Conservation (phyloP, 495 filamentous ascomycete genomes). For the Tuber borchii region DNA sequence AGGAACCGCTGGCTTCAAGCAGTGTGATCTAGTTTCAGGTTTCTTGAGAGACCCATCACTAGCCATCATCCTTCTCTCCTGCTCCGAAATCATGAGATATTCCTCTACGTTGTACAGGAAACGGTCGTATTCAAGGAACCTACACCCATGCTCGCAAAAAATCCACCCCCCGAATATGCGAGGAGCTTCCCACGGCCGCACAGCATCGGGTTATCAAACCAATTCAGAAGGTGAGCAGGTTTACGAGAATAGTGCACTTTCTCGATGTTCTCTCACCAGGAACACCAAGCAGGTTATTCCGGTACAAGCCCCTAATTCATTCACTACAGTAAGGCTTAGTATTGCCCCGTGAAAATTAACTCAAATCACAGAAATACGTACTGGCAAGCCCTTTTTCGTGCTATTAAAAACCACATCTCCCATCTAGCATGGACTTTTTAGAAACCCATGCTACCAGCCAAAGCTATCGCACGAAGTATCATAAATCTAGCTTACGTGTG, state of each 20-base stretch:
- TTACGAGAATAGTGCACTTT: slow-evolving; percentile 67
- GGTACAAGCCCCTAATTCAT: slow-evolving; percentile 74
- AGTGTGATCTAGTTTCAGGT: slow-evolving; percentile 43
- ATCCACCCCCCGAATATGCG: slow-evolving; percentile 65
- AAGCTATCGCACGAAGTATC: not conserved
- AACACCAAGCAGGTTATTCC: slow-evolving; percentile 68
- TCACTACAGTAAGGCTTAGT: slow-evolving; percentile 44
- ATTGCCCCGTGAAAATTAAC: slow-evolving; percentile 9
- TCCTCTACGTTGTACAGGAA: slow-evolving; percentile 65
- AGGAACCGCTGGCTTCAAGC: slow-evolving; percentile 59
- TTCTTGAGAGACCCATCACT: not conserved
- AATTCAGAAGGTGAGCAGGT: slow-evolving; percentile 64
- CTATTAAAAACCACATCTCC: slow-evolving; percentile 47
- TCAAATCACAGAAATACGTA: slow-evolving; percentile 3
- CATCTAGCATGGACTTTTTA: slow-evolving; percentile 39
- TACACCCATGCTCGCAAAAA: slow-evolving; percentile 67
- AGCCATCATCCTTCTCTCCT: not conserved
- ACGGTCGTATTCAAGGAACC: slow-evolving; percentile 62
- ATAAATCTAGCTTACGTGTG: slow-evolving; percentile 31
- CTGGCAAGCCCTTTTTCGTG: slow-evolving; percentile 43
- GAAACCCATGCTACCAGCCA: slow-evolving; percentile 14
- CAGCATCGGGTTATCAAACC: slow-evolving; percentile 69
- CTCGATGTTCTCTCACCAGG: slow-evolving; percentile 67
- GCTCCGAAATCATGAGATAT: not conserved
- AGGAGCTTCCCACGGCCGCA: slow-evolving; percentile 52